Percentiles rank a stretch among this genome's conserved stretches.
Evolutionary conservation across 1,284 basidiomycete genomes (phyloP).

Genomic region (Fistulina hepatica): DNA sequence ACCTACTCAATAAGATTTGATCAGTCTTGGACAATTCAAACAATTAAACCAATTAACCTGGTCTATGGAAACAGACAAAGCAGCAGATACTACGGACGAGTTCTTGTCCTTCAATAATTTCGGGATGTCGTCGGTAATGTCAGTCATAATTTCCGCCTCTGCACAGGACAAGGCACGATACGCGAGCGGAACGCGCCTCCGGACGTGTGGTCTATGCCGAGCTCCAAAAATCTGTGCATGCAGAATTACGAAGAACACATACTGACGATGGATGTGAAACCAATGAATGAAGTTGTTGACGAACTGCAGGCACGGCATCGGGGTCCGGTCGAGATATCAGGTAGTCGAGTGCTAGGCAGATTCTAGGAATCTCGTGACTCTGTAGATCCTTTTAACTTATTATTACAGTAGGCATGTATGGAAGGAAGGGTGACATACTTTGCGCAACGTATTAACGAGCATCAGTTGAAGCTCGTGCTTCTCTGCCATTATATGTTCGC

Average conservation of each 20-base stretch:
- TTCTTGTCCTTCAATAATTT: conserved; percentile 39
- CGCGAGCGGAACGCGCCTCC: conserved; percentile 48
- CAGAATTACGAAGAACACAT: conserved; percentile 20
- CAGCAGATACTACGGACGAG: conserved; percentile 35
- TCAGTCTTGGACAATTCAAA: conserved; percentile 3
- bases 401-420: conserved; percentile 1
- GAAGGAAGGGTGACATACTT: conserved; percentile 30
- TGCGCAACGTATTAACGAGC: conserved; percentile 72
- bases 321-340: conserved; percentile 47
- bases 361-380: conserved; percentile 36
- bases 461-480: conserved; percentile 65
- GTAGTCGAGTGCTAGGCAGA: conserved; percentile 62
- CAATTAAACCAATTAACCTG: conserved; percentile 17
- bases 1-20: not conserved
- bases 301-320: conserved; percentile 62
- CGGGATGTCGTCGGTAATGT: conserved; percentile 31
- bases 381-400: conserved; percentile 49
- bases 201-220: conserved; percentile 40
- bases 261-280: conserved; percentile 67
- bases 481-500: conserved; percentile 54
- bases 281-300: conserved; percentile 49
- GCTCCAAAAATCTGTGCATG: conserved; percentile 7
- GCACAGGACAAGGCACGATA: conserved; percentile 41
- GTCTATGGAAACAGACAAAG: conserved; percentile 28
- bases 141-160: conserved; percentile 37